Conservation (phyloP, 2,329 filamentous ascomycete species). For the Setomelanomma holmii region DNA sequence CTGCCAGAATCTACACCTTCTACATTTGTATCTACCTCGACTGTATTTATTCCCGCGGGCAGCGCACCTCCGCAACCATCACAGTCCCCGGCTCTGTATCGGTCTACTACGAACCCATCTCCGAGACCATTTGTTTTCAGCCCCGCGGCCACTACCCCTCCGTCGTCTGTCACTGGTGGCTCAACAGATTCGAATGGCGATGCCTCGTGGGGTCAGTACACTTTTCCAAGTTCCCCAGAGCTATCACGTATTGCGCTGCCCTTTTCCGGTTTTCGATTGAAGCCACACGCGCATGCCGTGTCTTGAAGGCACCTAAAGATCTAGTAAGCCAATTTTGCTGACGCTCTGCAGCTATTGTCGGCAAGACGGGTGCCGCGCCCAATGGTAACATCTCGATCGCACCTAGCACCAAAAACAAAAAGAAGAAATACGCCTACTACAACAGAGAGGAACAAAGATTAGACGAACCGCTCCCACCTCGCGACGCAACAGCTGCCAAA, state of each 20-base stretch:
- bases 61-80: not conserved
- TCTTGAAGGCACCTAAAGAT: not conserved
- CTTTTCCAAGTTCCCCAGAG: too few relatives aligned
- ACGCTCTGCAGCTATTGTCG: conserved; percentile 52
- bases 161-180: conserved; percentile 21
- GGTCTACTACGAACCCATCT: conserved; percentile 20
- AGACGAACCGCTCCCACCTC: conserved; percentile 48
- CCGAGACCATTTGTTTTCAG: conserved; percentile 17
- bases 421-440: conserved; percentile 49
- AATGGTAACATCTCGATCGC: conserved; percentile 51
- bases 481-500: conserved; percentile 29
- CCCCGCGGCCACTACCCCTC: conserved; percentile 28
- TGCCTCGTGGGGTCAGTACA: conserved; percentile 27
- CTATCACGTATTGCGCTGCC: too few relatives aligned
- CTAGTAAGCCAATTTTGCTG: too few relatives aligned
- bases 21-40: conserved; percentile 1
- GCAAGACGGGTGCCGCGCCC: conserved; percentile 40
- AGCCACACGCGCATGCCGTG: too few relatives aligned
- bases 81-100: conserved; percentile 18
- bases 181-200: conserved; percentile 22
- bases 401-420: conserved; percentile 26
- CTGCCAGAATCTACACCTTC: conserved; percentile 42
- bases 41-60: not conserved
- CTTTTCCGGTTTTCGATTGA: too few relatives aligned
- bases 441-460: conserved; percentile 54